Conservation (phyloP, 2,329 filamentous ascomycete genomes). For the Aspergillus sp. region DNA sequence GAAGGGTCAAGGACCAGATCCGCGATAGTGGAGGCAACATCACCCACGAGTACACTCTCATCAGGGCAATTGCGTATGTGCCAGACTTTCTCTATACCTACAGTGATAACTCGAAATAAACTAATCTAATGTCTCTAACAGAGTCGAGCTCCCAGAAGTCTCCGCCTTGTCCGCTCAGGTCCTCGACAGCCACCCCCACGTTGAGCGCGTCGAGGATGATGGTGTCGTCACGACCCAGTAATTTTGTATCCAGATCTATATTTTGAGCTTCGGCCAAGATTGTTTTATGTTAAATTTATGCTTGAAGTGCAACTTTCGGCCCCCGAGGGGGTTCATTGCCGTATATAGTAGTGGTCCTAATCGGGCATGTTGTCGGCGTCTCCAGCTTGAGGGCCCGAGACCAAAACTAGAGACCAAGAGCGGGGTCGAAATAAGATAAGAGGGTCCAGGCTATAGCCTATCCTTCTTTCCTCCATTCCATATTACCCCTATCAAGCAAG, state of each 20-base stretch:
- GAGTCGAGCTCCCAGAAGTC: neutral
- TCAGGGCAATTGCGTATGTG: neutral
- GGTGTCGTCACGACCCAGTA: neutral
- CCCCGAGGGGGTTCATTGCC: too few relatives aligned
- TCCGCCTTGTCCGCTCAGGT: neutral
- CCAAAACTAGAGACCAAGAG: neutral
- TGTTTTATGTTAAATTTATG: too few relatives aligned
- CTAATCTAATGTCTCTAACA: neutral
- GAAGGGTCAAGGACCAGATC: neutral
- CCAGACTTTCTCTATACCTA: neutral
- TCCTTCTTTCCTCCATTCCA: neutral
- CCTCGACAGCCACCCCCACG: neutral
- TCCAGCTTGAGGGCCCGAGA: too few relatives aligned
- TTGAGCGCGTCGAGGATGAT: neutral
- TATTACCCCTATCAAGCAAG: neutral
- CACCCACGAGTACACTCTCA: neutral
- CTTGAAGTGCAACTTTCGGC: too few relatives aligned
- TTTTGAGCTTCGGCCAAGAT: too few relatives aligned
- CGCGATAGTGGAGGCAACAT: neutral
- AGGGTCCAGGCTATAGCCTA: neutral
- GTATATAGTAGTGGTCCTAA: too few relatives aligned
- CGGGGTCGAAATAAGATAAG: neutral
- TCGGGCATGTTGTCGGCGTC: too few relatives aligned
- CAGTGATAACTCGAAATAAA: neutral
- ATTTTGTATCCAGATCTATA: neutral